Percentiles rank a stretch among this genome's conserved stretches.
These are phyloP conservation scores for Skeletonema marinoi DNA, from an alignment of 108 stramenopile species.

Conservation along the genomic window DNA sequence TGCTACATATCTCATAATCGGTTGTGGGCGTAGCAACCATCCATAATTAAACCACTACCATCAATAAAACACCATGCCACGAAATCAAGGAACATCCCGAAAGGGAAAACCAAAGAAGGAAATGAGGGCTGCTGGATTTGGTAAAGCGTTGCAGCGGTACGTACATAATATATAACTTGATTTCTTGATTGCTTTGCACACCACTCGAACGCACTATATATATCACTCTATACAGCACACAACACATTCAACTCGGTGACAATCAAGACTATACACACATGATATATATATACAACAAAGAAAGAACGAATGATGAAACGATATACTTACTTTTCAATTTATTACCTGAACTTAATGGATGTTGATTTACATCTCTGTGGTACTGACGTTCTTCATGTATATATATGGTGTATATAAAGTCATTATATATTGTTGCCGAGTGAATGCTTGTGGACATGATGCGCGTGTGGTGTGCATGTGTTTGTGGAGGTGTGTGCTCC, in stretches of 20 bases:
- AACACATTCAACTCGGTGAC: background rate
- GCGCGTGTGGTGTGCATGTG: background rate
- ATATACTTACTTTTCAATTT: conserved; percentile 41
- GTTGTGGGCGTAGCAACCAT: too few species aligned
- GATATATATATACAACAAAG: background rate
- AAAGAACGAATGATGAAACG: conserved; percentile 51
- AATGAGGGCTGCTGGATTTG: conserved; percentile 86
- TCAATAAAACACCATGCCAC: conserved; percentile 72
- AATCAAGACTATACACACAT: background rate
- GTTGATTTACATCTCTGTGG: conserved; percentile 49
- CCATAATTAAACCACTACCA: background rate
- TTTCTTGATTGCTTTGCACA: too few species aligned
- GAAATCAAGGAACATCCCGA: conserved; percentile 88
- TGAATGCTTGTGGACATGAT: background rate
- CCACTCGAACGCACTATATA: too few species aligned
- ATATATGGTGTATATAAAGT: background rate
- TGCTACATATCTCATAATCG: too few species aligned
- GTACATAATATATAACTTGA: background rate
- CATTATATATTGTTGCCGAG: background rate
- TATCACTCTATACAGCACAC: background rate
- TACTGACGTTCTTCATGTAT: conserved; percentile 26
- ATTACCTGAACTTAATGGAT: conserved; percentile 16
- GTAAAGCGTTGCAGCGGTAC: conserved; percentile 73
- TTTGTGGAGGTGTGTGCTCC: background rate
- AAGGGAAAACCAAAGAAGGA: conserved; percentile 91